Evolutionary conservation across 2,329 filamentous ascomycete genomes (phyloP).

Genomic region (Colletotrichum sublineola): DNA sequence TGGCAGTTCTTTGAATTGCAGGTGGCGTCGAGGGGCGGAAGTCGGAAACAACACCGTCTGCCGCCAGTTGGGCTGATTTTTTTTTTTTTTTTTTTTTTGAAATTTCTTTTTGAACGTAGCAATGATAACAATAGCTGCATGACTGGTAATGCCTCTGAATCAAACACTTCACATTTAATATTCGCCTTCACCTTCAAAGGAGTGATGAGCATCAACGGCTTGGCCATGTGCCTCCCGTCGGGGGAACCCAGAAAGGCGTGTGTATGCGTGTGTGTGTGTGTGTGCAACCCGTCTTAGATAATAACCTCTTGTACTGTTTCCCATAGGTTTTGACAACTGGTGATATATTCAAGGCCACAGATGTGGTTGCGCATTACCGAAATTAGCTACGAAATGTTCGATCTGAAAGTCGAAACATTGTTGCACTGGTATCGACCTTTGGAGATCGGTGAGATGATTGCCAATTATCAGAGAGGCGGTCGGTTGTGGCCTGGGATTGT

Average conservation of each 20-base stretch:
- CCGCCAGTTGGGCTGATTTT: constrained; percentile 43
- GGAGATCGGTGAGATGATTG: not conserved
- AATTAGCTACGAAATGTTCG: not conserved
- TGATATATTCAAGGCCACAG: not conserved
- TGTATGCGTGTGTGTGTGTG: too few relatives aligned
- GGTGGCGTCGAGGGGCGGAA: constrained; percentile 35
- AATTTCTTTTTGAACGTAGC: constrained; percentile 28
- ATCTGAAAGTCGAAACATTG: too few relatives aligned
- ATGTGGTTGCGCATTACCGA: not conserved
- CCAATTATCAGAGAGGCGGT: constrained; percentile 27
- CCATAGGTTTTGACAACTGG: not conserved
- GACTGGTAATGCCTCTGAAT: constrained; percentile 28
- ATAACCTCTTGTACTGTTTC: not conserved
- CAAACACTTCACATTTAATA: not conserved
- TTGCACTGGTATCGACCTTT: not conserved
- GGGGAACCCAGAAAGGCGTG: too few relatives aligned
- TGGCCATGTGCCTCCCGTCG: too few relatives aligned
- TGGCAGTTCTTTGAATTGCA: constrained; percentile 46
- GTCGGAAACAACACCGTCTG: constrained; percentile 17
- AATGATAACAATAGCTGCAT: constrained; percentile 42
- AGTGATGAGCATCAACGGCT: not conserved
- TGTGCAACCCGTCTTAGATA: too few relatives aligned
- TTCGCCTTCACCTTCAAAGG: too few relatives aligned
- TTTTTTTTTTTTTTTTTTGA: constrained; percentile 34
- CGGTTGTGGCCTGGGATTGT: constrained; percentile 40